phyloP scores from a whole-genome alignment of 805 yeast species.

The Suhomyces vadensis region DNA sequence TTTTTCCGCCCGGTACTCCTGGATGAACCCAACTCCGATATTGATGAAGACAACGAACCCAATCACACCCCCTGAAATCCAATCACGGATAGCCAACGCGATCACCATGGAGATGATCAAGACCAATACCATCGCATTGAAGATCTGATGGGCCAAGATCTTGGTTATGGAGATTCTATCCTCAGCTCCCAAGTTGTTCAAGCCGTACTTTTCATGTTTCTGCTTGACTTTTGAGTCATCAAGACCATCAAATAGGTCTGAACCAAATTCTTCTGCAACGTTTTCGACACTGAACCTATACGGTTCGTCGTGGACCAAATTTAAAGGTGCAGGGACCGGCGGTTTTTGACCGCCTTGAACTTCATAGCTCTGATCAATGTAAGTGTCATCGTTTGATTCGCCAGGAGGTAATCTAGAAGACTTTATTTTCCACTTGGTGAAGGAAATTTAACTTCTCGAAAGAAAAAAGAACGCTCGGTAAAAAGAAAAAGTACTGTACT shows the following conservation, averaged over 20 bases:
- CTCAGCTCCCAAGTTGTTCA: slow-evolving; percentile 32
- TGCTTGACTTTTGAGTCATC: slow-evolving; percentile 8
- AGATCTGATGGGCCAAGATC: slow-evolving; percentile 38
- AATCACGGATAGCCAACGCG: slow-evolving; percentile 39
- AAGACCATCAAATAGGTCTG: slow-evolving; percentile 18
- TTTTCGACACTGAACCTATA: slow-evolving; percentile 18
- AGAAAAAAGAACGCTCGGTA: not conserved
- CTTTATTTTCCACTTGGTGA: slow-evolving; percentile 9
- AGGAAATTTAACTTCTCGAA: not conserved
- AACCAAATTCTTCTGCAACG: slow-evolving; percentile 18
- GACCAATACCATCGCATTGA: slow-evolving; percentile 42
- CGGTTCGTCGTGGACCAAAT: slow-evolving; percentile 9
- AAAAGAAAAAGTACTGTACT: not conserved
- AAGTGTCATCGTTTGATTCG: slow-evolving; percentile 12
- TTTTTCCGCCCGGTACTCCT: slow-evolving; percentile 51
- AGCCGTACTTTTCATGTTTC: slow-evolving; percentile 7
- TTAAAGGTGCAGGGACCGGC: slow-evolving; percentile 7
- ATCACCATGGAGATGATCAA: slow-evolving; percentile 38
- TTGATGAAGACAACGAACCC: slow-evolving; percentile 46
- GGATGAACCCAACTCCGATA: slow-evolving; percentile 51
- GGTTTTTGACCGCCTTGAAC: slow-evolving; percentile 19
- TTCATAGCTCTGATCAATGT: slow-evolving; percentile 16
- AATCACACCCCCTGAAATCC: slow-evolving; percentile 48
- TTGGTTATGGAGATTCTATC: slow-evolving; percentile 28
- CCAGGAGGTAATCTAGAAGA: slow-evolving; percentile 2